phyloP scores from a whole-genome alignment of 495 filamentous ascomycete species.

The Penicillium steckii region DNA sequence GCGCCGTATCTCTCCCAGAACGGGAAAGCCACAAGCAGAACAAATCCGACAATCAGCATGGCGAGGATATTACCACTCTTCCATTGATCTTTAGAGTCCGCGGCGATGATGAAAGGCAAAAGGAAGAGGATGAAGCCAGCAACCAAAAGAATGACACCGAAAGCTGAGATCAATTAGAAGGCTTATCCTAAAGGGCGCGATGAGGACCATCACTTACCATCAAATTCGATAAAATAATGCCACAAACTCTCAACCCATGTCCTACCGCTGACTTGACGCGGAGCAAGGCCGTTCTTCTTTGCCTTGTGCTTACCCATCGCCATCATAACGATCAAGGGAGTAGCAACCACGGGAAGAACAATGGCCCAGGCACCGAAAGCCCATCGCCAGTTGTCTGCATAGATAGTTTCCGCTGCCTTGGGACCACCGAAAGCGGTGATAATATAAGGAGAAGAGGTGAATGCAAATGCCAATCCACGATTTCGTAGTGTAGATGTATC shows the following conservation, averaged over 20 bases:
- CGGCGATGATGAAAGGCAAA: slow-evolving; percentile 52
- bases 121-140: slow-evolving; percentile 56
- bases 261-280: slow-evolving; percentile 34
- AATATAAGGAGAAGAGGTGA: slow-evolving; percentile 46
- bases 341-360: slow-evolving; percentile 47
- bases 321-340: slow-evolving; percentile 48
- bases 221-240: slow-evolving; percentile 53
- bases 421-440: slow-evolving; percentile 36
- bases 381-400: slow-evolving; percentile 55
- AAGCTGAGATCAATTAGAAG: neutral
- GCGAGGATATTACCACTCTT: slow-evolving; percentile 46
- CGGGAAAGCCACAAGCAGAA: slow-evolving; percentile 50
- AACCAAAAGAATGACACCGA: slow-evolving; percentile 51
- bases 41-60: slow-evolving; percentile 54
- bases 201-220: slow-evolving; percentile 22
- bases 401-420: slow-evolving; percentile 31
- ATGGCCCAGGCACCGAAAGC: slow-evolving; percentile 56
- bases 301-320: slow-evolving; percentile 43
- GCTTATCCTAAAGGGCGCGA: too few relatives aligned
- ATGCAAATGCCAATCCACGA: slow-evolving; percentile 56
- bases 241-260: slow-evolving; percentile 31
- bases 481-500: slow-evolving; percentile 57
- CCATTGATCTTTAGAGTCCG: slow-evolving; percentile 39
- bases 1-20: slow-evolving; percentile 53
- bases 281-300: slow-evolving; percentile 29